Conservation (phyloP, 2,329 filamentous ascomycete genomes). For the Aspergillus aculeatinus region DNA sequence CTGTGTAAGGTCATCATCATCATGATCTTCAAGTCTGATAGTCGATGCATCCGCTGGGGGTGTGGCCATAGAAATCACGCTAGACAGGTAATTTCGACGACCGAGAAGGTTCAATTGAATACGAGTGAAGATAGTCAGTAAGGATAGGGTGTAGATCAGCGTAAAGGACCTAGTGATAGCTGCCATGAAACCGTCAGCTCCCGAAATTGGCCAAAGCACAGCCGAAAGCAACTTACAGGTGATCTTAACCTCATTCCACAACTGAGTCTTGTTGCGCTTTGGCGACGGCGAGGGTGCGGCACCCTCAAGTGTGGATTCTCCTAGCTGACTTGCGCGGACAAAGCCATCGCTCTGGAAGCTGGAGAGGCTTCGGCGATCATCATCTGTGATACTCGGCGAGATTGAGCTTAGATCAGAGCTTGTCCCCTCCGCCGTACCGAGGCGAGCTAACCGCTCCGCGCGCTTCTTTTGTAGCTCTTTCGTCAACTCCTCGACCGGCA, state of each 20-base stretch:
- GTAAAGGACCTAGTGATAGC: constrained; percentile 90
- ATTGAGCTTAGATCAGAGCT: constrained; percentile 58
- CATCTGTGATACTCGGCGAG: constrained; percentile 71
- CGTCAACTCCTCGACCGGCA: constrained; percentile 90
- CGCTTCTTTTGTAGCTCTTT: constrained; percentile 95
- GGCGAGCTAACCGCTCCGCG: constrained; percentile 65
- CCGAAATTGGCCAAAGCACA: neutral
- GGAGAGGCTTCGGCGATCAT: constrained; percentile 74
- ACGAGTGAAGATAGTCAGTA: constrained; percentile 87
- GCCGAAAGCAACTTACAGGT: constrained; percentile 60
- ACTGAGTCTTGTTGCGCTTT: constrained; percentile 82
- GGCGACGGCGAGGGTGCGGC: constrained; percentile 45
- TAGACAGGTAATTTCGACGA: constrained; percentile 90
- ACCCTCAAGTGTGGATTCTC: constrained; percentile 55
- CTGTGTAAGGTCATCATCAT: constrained; percentile 86
- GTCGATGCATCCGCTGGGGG: constrained; percentile 67
- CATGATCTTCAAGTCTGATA: constrained; percentile 89
- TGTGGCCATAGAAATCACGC: constrained; percentile 85
- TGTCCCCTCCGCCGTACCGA: constrained; percentile 55
- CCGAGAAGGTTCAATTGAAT: constrained; percentile 97
- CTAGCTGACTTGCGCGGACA: constrained; percentile 76
- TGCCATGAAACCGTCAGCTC: constrained; percentile 38
- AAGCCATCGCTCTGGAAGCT: constrained; percentile 80
- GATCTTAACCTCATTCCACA: constrained; percentile 98
- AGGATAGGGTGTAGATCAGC: constrained; percentile 82